Conservation (phyloP, 2,329 filamentous ascomycete genomes). For the Pezicula neosporulosa region DNA sequence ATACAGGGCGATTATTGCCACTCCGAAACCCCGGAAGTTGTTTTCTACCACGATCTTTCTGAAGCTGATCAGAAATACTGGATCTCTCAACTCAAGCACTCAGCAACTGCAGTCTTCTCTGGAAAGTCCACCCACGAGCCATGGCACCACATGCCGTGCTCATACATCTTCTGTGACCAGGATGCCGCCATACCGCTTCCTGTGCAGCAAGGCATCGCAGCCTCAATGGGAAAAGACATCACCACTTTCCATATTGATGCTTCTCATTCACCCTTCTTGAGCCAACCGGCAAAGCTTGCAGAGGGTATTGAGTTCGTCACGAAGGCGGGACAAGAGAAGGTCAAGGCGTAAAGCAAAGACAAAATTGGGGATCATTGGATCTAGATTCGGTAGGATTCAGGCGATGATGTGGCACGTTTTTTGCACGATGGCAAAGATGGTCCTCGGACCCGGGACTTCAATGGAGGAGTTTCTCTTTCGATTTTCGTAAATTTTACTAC, state of each 20-base stretch:
- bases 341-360: no score
- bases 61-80: constrained; percentile 1
- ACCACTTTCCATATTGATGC: background rate
- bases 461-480: no score
- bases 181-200: background rate
- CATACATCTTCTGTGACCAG: background rate
- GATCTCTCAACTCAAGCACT: background rate
- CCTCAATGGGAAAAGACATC: constrained; percentile 1
- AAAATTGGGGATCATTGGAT: no score
- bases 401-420: no score
- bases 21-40: background rate
- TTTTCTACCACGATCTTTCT: constrained; percentile 4
- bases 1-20: background rate
- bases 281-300: background rate
- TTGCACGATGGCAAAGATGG: no score
- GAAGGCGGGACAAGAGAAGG: background rate
- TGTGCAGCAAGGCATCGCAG: background rate
- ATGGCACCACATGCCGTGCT: constrained; percentile 2
- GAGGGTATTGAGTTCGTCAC: constrained; percentile 1
- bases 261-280: constrained; percentile 3
- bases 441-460: no score
- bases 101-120: background rate
- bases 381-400: no score
- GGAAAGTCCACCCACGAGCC: constrained; percentile 1
- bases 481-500: no score